Base-by-base conservation (phyloP, 768 basidiomycete genomes). In the Hericium erinaceus region DNA sequence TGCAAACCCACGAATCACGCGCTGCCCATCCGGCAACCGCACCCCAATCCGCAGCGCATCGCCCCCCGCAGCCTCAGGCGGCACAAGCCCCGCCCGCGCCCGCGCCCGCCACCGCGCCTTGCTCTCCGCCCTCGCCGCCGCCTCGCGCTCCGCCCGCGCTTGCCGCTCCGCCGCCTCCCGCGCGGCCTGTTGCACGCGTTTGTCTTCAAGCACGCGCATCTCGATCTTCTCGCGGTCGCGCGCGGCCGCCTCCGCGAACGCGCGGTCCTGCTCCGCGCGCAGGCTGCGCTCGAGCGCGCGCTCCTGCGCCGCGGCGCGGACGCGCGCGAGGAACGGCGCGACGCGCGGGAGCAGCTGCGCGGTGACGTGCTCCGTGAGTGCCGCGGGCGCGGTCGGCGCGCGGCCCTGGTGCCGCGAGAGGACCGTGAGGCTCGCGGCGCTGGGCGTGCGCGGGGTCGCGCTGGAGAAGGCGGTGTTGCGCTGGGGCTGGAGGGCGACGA, bases 391-490 rank as follows among this genome's bases (percentile, higher is more conserved):
- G 0, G 93, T 91, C 0, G 79, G 77, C 6, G 80, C 73, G 11
- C 76, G 72, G 10, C 93, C 93, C 64, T 90, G 82, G 64, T 97
- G 87, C 2, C 92, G 85, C 1, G 93, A 90, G 20, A 98, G 77
- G 48, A 98, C 81, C 15, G 91, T 91, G 12, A 98, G 75, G 57
- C 60, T 16, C 50, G 49, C 26, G 57, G 55, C 1, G 60, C 40
- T 16, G 58, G 38, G 10, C 0, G 70, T 65, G 4, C 74, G 64
- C 5, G 74, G 65, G 0, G 75, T 70, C 22, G 72, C 69, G 4
- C 75, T 64, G 15, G 68, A 62, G 12, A 75, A 68, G 4, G 65
- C 62, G 44, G 66, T 68, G 20, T 70, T 75, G 33, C 82, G 80
- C 16, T 80, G 80, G 0, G 91, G 85, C 66, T 98, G 91, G 51